Evolutionary conservation across 2,329 filamentous ascomycete genomes (phyloP), one percentile per base, ranked within the genome.

Genomic region (Colletotrichum cordylinicola): DNA sequence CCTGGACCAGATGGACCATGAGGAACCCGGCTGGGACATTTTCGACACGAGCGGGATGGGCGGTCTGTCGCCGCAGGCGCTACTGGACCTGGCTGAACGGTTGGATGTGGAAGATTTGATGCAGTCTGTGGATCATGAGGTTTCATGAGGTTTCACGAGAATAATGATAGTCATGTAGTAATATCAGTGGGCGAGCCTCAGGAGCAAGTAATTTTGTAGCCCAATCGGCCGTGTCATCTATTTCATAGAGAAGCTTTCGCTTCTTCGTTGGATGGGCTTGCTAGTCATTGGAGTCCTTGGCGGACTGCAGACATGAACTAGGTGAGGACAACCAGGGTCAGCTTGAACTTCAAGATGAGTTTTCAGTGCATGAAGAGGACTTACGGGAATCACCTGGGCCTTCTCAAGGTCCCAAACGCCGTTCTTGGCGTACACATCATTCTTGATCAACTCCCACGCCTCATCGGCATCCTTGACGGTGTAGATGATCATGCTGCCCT

Each of bases 1-100:
- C 6, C 8, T 75, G 24, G 72, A 72, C 7, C 70, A 75, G 35
- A 72, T 77, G 55, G 76, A 77, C 1, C 58, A 62, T n/a, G 58
- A 62, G 43, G 76, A 77, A 48, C 66, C 76, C n/a, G 55, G n/a
- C 72, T 83, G 82, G 82, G 82, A 83, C 65, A 78, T 82, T 8
- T 83, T 83, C 39, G 80, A 81, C 8, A 79, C 81, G 0, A 81
- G 81, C 29, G 78, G 81, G 2, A 82, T 82, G 82, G 79, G 81
- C 29, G 82, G 82, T 0, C 56, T 83, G 6, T 82, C 82, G 1
- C 82, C 82, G 1, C 79, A 81, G 5, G 82, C 83, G 64, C 67
- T 83, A 18, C 21, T 83, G 6, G 81, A 83, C 67, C 58, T 83
- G 31, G 82, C 82, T 2, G 82, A 83, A 31, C 79, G 82, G 56